Percentiles rank a stretch among this genome's conserved stretches.
Conservation (phyloP, 2,329 filamentous ascomycete genomes). For the Arachnopeziza araneosa region DNA sequence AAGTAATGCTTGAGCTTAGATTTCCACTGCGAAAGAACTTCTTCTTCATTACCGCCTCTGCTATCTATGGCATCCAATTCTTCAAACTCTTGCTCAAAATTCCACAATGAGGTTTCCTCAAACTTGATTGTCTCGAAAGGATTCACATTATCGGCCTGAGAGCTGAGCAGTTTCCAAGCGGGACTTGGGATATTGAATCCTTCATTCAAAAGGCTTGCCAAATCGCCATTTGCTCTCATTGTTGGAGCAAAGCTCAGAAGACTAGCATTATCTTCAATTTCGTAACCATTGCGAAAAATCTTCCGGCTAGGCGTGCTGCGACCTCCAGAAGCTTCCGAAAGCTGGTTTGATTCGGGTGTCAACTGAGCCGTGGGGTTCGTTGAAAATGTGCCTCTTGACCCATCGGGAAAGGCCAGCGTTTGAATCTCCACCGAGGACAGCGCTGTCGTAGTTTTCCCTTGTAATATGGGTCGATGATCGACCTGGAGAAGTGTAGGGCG, state of each 20-base stretch:
- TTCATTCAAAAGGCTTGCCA: conserved; percentile 76
- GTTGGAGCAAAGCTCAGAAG: conserved; percentile 45
- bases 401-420: conserved; percentile 67
- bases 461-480: conserved; percentile 30
- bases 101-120: conserved; percentile 49
- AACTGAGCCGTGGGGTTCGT: conserved; percentile 34
- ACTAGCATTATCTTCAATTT: conserved; percentile 44
- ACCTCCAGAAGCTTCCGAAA: conserved; percentile 20
- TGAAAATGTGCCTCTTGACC: conserved; percentile 58
- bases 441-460: conserved; percentile 74
- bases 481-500: conserved; percentile 33
- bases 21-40: conserved; percentile 67
- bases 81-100: conserved; percentile 76
- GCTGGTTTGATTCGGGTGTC: conserved; percentile 25
- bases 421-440: conserved; percentile 77
- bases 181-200: conserved; percentile 60
- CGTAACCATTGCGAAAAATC: conserved; percentile 38
- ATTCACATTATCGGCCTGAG: conserved; percentile 53
- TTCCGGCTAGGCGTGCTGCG: conserved; percentile 25
- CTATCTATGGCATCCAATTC: conserved; percentile 55
- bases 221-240: conserved; percentile 55
- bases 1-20: conserved; percentile 95
- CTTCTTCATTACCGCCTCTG: conserved; percentile 49
- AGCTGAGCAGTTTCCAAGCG: conserved; percentile 62
- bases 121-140: conserved; percentile 53